phyloP scores from a whole-genome alignment of 2,329 filamentous ascomycete species.

The Penicillium sclerotiorum region DNA sequence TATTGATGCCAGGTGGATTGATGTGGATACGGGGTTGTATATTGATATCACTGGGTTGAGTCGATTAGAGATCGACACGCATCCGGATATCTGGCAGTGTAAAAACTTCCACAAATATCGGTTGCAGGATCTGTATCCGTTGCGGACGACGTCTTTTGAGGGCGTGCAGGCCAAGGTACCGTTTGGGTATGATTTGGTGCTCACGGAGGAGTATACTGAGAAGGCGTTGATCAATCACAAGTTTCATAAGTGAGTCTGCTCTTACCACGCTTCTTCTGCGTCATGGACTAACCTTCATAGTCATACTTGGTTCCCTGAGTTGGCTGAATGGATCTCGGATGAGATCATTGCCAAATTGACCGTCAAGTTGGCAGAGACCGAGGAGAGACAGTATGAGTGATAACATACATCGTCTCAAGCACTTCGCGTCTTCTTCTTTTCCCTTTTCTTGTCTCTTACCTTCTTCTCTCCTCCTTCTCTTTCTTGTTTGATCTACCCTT shows the following conservation, averaged over 20 bases:
- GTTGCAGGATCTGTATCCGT: conserved; percentile 72
- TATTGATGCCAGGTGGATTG: conserved; percentile 84
- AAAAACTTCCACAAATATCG: conserved; percentile 78
- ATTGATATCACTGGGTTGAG: conserved; percentile 80
- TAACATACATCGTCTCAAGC: neutral
- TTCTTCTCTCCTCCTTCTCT: neutral
- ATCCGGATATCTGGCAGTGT: conserved; percentile 72
- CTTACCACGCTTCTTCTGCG: neutral
- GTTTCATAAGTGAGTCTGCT: conserved; percentile 39
- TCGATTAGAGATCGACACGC: conserved; percentile 62
- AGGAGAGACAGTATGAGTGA: conserved; percentile 19
- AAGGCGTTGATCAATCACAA: conserved; percentile 37
- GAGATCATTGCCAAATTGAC: conserved; percentile 18
- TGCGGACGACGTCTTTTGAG: conserved; percentile 74
- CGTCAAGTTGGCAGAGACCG: neutral
- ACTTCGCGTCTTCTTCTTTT: neutral
- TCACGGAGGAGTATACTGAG: conserved; percentile 44
- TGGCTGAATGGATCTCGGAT: conserved; percentile 38
- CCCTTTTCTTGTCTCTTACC: neutral
- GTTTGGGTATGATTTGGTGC: conserved; percentile 43
- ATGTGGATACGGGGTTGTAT: conserved; percentile 73
- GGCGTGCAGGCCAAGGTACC: conserved; percentile 71
- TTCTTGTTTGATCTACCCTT: neutral
- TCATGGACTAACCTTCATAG: conserved; percentile 27
- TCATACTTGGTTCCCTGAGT: conserved; percentile 40